Percentiles rank a stretch among this genome's conserved stretches.
phyloP scores from a whole-genome alignment of 805 yeast genomes.

The Candida xiaguanensis region DNA sequence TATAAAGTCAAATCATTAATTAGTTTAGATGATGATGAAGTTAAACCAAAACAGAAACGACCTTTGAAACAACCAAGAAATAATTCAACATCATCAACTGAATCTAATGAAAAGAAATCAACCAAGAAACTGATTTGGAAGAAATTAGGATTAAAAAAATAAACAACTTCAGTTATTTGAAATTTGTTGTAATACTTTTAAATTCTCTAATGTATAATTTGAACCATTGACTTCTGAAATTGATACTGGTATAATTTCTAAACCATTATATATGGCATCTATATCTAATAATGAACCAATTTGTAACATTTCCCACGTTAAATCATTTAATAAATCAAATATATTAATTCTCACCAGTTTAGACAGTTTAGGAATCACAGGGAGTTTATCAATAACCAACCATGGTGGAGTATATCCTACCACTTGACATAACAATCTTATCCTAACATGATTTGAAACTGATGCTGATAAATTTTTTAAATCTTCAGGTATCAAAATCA shows the following conservation, averaged over 20 bases:
- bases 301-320: slow-evolving; percentile 7
- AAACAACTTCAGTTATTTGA: background rate
- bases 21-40: slow-evolving; percentile 31
- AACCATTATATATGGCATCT: slow-evolving; percentile 31
- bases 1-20: slow-evolving; percentile 41
- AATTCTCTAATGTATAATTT: slow-evolving; percentile 4
- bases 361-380: slow-evolving; percentile 8
- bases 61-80: slow-evolving; percentile 6
- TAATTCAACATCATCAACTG: background rate
- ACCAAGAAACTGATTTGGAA: slow-evolving; percentile 21
- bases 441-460: slow-evolving; percentile 14
- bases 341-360: slow-evolving; percentile 8
- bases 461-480: slow-evolving; percentile 21
- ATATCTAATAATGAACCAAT: slow-evolving; percentile 26
- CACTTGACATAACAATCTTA: slow-evolving; percentile 30
- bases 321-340: slow-evolving; percentile 9
- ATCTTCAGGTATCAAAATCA: slow-evolving; percentile 24
- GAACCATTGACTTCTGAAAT: slow-evolving; percentile 17
- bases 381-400: slow-evolving; percentile 1
- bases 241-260: slow-evolving; percentile 17
- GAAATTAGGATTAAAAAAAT: slow-evolving; percentile 22
- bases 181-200: slow-evolving; percentile 1
- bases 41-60: slow-evolving; percentile 6
- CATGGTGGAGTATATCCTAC: slow-evolving; percentile 13
- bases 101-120: slow-evolving; percentile 7